Conservation (phyloP, 257 asterid species). For the Penstemon eatonii region DNA sequence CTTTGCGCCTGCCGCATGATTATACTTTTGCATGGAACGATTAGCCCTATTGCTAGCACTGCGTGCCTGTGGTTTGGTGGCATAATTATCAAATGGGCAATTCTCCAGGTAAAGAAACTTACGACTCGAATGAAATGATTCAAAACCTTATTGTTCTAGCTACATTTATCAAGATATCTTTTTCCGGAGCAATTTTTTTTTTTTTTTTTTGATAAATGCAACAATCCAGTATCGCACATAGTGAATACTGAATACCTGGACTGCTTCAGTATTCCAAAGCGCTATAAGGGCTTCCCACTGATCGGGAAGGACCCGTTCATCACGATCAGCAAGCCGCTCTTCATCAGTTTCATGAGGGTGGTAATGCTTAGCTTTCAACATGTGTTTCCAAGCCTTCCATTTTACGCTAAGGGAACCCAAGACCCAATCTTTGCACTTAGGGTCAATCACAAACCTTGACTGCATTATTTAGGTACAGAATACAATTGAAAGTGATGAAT, state of each 20-base stretch:
- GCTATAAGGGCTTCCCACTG: slow-evolving; percentile 44
- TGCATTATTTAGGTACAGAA: slow-evolving; percentile 17
- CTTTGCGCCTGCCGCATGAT: slow-evolving; percentile 40
- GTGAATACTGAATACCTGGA: slow-evolving; percentile 27
- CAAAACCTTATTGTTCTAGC: neutral
- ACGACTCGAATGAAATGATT: neutral
- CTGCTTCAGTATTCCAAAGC: slow-evolving; percentile 41
- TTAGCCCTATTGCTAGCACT: slow-evolving; percentile 41
- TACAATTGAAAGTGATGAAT: neutral
- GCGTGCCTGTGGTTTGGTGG: slow-evolving; percentile 28
- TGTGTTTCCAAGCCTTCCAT: slow-evolving; percentile 43
- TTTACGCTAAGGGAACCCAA: slow-evolving; percentile 34
- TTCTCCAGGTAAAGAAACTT: neutral
- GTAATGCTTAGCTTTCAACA: slow-evolving; percentile 35
- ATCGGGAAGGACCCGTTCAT: slow-evolving; percentile 47
- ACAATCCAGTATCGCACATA: neutral
- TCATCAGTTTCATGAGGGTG: slow-evolving; percentile 38
- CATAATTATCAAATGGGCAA: neutral
- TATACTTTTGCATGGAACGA: slow-evolving; percentile 32
- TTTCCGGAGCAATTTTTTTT: neutral
- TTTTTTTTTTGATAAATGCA: neutral
- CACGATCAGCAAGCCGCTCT: slow-evolving; percentile 44
- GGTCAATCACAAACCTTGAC: slow-evolving; percentile 37
- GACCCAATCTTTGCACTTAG: slow-evolving; percentile 35
- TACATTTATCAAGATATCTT: neutral